Evolutionary conservation across 768 basidiomycete species (phyloP).

Genomic region (Boletus sp.): DNA sequence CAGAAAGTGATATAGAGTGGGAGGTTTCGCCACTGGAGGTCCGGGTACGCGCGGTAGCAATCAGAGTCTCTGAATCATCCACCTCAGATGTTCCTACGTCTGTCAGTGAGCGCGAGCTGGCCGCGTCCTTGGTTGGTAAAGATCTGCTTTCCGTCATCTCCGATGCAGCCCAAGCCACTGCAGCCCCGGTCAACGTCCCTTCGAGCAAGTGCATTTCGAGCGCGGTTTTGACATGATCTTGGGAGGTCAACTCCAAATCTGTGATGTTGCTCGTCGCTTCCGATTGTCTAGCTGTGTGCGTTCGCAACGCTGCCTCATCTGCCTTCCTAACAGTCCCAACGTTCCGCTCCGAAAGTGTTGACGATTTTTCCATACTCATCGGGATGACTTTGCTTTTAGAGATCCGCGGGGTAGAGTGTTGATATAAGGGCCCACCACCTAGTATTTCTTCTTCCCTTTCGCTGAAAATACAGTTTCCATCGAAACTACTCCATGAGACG

Average conservation of each 20-base stretch:
- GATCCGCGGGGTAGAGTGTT: too few species aligned
- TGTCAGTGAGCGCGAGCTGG: background rate
- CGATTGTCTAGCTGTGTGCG: background rate
- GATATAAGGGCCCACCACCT: background rate
- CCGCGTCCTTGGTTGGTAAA: background rate
- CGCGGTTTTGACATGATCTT: background rate
- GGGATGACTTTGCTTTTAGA: background rate
- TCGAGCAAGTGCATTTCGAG: background rate
- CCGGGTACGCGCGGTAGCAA: background rate
- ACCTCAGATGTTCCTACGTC: background rate
- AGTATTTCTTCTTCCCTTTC: background rate
- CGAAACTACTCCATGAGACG: background rate
- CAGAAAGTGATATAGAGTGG: background rate
- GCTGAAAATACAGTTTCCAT: background rate
- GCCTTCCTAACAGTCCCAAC: background rate
- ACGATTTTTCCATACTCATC: too few species aligned
- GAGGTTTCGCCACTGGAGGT: background rate
- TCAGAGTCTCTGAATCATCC: background rate
- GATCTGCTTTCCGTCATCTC: background rate
- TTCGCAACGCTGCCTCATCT: background rate
- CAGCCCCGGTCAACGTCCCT: background rate
- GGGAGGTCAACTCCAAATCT: background rate
- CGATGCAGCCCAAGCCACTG: background rate
- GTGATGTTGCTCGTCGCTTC: background rate
- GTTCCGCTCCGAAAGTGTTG: background rate